Evolutionary conservation across 441 rosid genomes (phyloP).

Genomic region (Pelargonium cotyledonis): DNA sequence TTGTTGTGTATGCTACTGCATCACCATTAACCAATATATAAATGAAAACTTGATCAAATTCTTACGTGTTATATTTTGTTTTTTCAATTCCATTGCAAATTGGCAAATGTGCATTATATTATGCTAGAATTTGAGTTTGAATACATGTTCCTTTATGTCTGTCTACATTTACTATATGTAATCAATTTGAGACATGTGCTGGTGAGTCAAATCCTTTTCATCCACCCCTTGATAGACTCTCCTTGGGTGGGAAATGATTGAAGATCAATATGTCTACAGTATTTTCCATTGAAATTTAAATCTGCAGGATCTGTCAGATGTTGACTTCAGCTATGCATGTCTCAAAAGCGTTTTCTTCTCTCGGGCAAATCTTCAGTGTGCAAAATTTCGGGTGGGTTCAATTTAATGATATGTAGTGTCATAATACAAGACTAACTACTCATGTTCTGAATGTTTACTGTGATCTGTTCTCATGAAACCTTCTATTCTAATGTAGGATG

Average conservation of each 20-base stretch:
- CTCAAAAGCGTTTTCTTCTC: constrained; percentile 86
- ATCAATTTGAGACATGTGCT: constrained; percentile 3
- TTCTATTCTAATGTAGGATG: constrained; percentile 45
- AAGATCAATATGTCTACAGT: constrained; percentile 5
- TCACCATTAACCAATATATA: not conserved
- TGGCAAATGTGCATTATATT: not conserved
- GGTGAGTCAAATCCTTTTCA: not conserved
- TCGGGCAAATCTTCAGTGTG: constrained; percentile 80
- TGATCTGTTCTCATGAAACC: constrained; percentile 12
- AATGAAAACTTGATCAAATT: not conserved
- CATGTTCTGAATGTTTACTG: not conserved
- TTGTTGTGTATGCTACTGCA: not conserved
- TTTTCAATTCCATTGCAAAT: constrained; percentile 4
- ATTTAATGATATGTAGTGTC: not conserved
- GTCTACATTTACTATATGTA: constrained; percentile 1
- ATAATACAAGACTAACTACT: not conserved
- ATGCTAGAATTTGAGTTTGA: not conserved
- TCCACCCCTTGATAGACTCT: not conserved
- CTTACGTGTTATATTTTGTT: not conserved
- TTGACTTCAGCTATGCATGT: constrained; percentile 84
- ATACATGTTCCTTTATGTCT: not conserved
- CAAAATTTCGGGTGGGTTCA: constrained; percentile 69
- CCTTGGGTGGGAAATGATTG: not conserved
- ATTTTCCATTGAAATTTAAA: constrained; percentile 12
- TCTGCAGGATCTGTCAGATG: constrained; percentile 74